Percentiles rank a stretch among this genome's conserved stretches.
phyloP scores from a whole-genome alignment of 2,329 filamentous ascomycete genomes.

The Whalleya microplaca region DNA sequence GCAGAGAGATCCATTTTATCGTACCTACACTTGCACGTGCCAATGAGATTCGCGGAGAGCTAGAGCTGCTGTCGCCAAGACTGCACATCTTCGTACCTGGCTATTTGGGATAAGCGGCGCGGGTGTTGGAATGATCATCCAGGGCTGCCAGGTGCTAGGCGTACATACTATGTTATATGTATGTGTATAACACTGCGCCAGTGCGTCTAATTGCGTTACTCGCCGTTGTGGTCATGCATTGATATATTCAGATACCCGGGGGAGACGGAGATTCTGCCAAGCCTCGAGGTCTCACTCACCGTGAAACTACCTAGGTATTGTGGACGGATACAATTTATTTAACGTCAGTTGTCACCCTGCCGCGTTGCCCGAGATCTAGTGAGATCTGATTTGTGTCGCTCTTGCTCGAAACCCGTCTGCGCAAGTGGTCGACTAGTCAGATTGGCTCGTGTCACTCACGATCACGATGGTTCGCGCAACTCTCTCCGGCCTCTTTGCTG shows the following conservation, averaged over 20 bases:
- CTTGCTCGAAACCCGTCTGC: not conserved
- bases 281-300: not conserved
- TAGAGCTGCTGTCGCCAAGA: too few species aligned
- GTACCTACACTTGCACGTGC: too few species aligned
- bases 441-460: not conserved
- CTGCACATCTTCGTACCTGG: too few species aligned
- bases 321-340: not conserved
- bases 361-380: not conserved
- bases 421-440: not conserved
- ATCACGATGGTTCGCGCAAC: slow-evolving; percentile 25
- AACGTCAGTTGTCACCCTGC: not conserved
- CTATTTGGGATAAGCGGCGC: too few species aligned
- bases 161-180: too few species aligned
- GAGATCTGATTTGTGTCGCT: not conserved
- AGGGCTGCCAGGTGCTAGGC: too few species aligned
- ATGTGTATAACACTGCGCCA: not conserved
- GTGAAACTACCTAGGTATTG: not conserved
- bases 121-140: too few species aligned
- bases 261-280: slow-evolving; percentile 3
- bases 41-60: too few species aligned
- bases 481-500: slow-evolving; percentile 11
- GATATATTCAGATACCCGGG: slow-evolving; percentile 7
- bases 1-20: too few species aligned
- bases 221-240: slow-evolving; percentile 4
- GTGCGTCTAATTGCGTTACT: not conserved